Base-by-base conservation (phyloP, 2,329 filamentous ascomycete genomes). In the Trichoderma sp. region DNA sequence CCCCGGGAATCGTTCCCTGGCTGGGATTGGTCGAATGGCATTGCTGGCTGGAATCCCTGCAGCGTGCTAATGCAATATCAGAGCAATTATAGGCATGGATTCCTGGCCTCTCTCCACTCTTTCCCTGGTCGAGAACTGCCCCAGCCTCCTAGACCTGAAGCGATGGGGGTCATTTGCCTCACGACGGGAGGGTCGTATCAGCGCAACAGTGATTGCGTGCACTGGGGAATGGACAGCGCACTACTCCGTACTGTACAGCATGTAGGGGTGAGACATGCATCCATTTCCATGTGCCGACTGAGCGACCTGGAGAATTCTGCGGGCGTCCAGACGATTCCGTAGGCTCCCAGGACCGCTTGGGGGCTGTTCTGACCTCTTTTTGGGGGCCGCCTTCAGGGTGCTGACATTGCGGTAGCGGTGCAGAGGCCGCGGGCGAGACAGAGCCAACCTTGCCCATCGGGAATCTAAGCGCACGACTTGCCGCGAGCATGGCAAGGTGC, bases 41-140 rank as follows among this genome's bases (percentile, higher is more conserved):
- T 34, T 48, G 25, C n/a, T n/a, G 25, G 13, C 32, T 32, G n/a
- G n/a, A 59, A 52, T 7, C 45, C 57, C 34, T 50, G 35, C 39
- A 13, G 32, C 9, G 22, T 39, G 25, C 66, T 64, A 64, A 57
- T 68, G 59, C 59, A 68, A 68, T 68, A 64, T 29, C 15, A 37
- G 17, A 35, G 35, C 66, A 57, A 48, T 37, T 64, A 64, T 57
- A 57, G 66, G 22, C 58, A 68, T n/a, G 66, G 59, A 64, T 68
- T n/a, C 45, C 10, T 15, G 52, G n/a, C 50, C 10, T 57, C 25
- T 45, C 25, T n/a, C 64, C 64, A 52, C 53, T 25, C n/a, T 32
- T 65, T 35, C 17, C 29, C 13, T 34, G 52, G 15, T 42, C 15
- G 19, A 45, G 63, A 45, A 48, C 19, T 35, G 37, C 15, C n/a